Evolutionary conservation across 2,329 filamentous ascomycete genomes (phyloP).

Genomic region (Pseudonectria foliicola): DNA sequence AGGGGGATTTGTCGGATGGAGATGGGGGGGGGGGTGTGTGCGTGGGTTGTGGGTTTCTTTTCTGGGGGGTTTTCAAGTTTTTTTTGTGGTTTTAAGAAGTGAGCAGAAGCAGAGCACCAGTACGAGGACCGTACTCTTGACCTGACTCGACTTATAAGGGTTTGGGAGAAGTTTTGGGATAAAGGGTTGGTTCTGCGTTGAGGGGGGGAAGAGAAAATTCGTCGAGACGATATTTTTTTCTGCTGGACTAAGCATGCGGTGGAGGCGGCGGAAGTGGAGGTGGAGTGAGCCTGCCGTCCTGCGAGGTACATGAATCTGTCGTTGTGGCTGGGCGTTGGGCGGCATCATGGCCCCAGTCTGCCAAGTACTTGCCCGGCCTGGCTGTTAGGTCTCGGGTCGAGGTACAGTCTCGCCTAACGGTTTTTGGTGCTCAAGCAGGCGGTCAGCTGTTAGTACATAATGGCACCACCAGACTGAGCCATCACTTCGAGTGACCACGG

Average conservation of each 20-base stretch:
- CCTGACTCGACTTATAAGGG: slow-evolving; percentile 40
- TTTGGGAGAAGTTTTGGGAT: slow-evolving; percentile 37
- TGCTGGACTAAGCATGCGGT: slow-evolving; percentile 20
- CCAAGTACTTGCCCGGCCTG: no score
- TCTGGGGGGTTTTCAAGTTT: slow-evolving; percentile 52
- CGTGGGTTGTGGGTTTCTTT: slow-evolving; percentile 45
- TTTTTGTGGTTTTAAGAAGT: slow-evolving; percentile 52
- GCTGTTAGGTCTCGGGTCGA: no score
- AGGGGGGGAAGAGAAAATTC: slow-evolving; percentile 36
- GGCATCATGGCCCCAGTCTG: no score
- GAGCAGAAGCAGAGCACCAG: slow-evolving; percentile 54
- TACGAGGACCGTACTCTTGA: slow-evolving; percentile 53
- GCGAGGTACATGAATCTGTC: no score
- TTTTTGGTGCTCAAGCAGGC: no score
- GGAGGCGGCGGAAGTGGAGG: slow-evolving; percentile 18
- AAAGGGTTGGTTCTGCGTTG: slow-evolving; percentile 41
- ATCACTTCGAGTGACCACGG: no score
- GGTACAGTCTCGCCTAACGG: no score
- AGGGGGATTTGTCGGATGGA: slow-evolving; percentile 11
- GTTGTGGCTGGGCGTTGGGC: no score
- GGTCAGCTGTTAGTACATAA: no score
- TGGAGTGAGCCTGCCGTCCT: slow-evolving; percentile 13
- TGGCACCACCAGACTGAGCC: no score
- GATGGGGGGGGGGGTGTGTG: slow-evolving; percentile 16
- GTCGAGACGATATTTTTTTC: slow-evolving; percentile 29